Conservation (phyloP, 2,329 filamentous ascomycete species). For the Aurifilum marmelostoma region DNA sequence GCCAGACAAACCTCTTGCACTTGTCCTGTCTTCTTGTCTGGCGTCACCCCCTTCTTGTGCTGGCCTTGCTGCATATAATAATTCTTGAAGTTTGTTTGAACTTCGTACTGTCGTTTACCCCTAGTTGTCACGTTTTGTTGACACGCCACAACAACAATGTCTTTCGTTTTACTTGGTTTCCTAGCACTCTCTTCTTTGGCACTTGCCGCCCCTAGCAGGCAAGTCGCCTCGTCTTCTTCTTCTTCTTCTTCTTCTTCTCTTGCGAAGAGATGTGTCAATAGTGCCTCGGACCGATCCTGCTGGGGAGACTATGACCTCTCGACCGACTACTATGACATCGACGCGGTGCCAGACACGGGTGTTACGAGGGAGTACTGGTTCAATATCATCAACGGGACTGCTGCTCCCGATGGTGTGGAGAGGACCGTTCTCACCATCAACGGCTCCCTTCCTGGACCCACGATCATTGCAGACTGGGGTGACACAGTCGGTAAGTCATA, state of each 20-base stretch:
- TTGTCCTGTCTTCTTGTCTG: not conserved
- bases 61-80: not conserved
- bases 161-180: not conserved
- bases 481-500: constrained; percentile 27
- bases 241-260: too few relatives aligned
- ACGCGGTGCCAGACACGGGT: constrained; percentile 39
- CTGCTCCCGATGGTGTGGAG: constrained; percentile 41
- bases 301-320: constrained; percentile 46
- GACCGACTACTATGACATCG: constrained; percentile 37
- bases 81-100: not conserved
- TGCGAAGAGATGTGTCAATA: constrained; percentile 17
- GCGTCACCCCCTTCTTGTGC: too few relatives aligned
- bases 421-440: constrained; percentile 44
- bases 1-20: not conserved
- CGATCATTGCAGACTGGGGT: constrained; percentile 28
- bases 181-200: not conserved
- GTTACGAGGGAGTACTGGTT: constrained; percentile 42
- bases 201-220: constrained; percentile 5
- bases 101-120: not conserved
- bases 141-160: constrained; percentile 15
- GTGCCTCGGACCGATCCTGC: constrained; percentile 25
- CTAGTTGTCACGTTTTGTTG: not conserved
- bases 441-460: constrained; percentile 52
- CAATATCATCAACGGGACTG: constrained; percentile 33
- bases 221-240: too few relatives aligned